Evolutionary conservation across 2,329 filamentous ascomycete genomes (phyloP).

Genomic region (Stylonectria norvegica): DNA sequence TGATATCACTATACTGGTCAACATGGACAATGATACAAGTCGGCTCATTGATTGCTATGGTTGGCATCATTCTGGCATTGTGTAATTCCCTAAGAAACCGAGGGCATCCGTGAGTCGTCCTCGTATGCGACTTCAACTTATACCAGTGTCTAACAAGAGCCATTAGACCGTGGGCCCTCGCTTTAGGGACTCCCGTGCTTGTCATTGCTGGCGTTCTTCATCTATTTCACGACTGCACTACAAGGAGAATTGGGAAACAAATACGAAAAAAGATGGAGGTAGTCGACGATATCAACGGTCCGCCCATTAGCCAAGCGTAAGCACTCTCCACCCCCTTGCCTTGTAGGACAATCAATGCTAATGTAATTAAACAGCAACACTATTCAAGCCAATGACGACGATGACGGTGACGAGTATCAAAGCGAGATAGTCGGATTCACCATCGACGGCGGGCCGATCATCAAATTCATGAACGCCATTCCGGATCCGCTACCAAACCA

Average conservation of each 20-base stretch:
- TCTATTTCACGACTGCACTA: constrained; percentile 42
- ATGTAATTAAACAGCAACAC: constrained; percentile 34
- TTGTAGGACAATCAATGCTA: constrained; percentile 8
- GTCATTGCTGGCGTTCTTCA: constrained; percentile 55
- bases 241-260: constrained; percentile 35
- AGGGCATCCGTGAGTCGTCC: constrained; percentile 48
- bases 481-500: constrained; percentile 30
- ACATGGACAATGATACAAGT: constrained; percentile 60
- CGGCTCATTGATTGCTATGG: constrained; percentile 55
- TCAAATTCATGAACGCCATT: constrained; percentile 40
- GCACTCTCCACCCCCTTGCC: constrained; percentile 13
- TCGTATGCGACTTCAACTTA: background rate
- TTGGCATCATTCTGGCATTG: constrained; percentile 53
- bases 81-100: constrained; percentile 47
- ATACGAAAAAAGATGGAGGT: constrained; percentile 20
- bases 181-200: constrained; percentile 57
- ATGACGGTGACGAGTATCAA: constrained; percentile 31
- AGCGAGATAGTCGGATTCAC: constrained; percentile 44
- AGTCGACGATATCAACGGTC: constrained; percentile 26
- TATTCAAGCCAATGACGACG: constrained; percentile 32
- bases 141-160: background rate
- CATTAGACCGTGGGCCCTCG: constrained; percentile 53
- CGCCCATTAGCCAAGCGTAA: constrained; percentile 45
- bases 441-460: constrained; percentile 43
- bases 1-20: constrained; percentile 59